These are phyloP conservation scores for Oryza longistaminata DNA, from an alignment of 176 grass and related monocot species.

Conservation along the genomic window DNA sequence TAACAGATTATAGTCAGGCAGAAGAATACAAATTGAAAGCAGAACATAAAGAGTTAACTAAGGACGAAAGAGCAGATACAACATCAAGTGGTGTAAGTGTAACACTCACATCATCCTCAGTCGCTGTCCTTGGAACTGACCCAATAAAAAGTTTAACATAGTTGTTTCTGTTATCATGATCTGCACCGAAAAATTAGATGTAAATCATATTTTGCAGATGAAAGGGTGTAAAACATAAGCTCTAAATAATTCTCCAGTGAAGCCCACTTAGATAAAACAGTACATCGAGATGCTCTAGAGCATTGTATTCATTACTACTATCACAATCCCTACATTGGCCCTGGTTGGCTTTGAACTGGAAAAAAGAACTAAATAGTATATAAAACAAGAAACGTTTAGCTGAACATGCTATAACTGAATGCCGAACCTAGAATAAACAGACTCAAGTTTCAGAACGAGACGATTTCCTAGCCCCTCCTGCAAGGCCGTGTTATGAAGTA, in stretches of 20 bases:
- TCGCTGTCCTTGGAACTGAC: conserved; percentile 87
- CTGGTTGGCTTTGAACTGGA: neutral
- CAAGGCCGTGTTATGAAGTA: neutral
- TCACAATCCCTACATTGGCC: neutral
- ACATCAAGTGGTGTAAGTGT: neutral
- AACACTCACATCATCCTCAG: conserved; percentile 85
- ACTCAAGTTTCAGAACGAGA: conserved; percentile 17
- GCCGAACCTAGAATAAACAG: neutral
- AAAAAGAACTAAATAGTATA: neutral
- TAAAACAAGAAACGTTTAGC: neutral
- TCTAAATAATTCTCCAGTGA: conserved; percentile 5
- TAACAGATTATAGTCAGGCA: neutral
- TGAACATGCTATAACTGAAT: neutral
- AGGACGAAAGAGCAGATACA: conserved; percentile 14
- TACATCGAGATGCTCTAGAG: neutral
- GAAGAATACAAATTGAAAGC: neutral
- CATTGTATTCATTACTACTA: conserved; percentile 5
- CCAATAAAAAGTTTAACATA: conserved; percentile 97
- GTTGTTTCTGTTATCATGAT: conserved; percentile 60
- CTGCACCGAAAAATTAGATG: conserved; percentile 53
- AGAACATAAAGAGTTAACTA: conserved; percentile 25
- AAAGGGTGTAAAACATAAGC: neutral
- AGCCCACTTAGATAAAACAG: conserved; percentile 1
- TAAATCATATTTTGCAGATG: conserved; percentile 15
- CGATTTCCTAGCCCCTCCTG: neutral